Evolutionary conservation across 176 grass and related monocot genomes (phyloP), one percentile per base, ranked within the genome.

Genomic region (Carex kokanica): DNA sequence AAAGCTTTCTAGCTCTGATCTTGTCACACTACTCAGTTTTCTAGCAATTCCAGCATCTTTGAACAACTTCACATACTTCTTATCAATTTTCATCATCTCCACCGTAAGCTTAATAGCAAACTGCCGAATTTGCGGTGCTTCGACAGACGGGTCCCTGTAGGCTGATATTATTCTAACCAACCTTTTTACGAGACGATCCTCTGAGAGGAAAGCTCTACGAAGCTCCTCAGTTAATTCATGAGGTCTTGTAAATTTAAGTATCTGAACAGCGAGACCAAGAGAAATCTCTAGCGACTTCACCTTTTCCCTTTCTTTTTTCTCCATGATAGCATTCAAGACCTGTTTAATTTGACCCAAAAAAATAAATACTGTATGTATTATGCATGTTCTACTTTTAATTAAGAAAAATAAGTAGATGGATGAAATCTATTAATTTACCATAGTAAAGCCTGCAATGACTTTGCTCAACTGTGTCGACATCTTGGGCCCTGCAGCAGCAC

Each of bases 251-350:
- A n/a, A n/a, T 67, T 70, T 83, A 60, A 89, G 71, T 60, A 91
- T 88, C 80, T 90, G 88, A 64, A 86, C 73, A 6, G 85, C 60
- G 6, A 94, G 90, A 32, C 86, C 86, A 2, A 94, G 83, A 24
- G 83, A 94, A 15, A 78, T 84, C 74, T 85, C 90, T 8, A 94
- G 58, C 2, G 85, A 20, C 36, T 89, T 87, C 34, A n/a, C 61
- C 2, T 2, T 34, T 34, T 34, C 2, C 74, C 86, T 86, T 56
- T 88, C 88, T n/a, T n/a, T n/a, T n/a, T n/a, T n/a, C 8, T 60
- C 67, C 81, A 85, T 93, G 67, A 93, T 86, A 53, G 75, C 72
- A 10, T 77, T 85, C 13, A 88, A 15, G 3, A 90, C 84, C 88
- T 92, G 64, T n/a, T n/a, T n/a, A n/a, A n/a, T n/a, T n/a, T n/a